These are phyloP conservation scores for Kodamaea laetipori DNA, from an alignment of 805 yeast genomes.

Conservation along the genomic window DNA sequence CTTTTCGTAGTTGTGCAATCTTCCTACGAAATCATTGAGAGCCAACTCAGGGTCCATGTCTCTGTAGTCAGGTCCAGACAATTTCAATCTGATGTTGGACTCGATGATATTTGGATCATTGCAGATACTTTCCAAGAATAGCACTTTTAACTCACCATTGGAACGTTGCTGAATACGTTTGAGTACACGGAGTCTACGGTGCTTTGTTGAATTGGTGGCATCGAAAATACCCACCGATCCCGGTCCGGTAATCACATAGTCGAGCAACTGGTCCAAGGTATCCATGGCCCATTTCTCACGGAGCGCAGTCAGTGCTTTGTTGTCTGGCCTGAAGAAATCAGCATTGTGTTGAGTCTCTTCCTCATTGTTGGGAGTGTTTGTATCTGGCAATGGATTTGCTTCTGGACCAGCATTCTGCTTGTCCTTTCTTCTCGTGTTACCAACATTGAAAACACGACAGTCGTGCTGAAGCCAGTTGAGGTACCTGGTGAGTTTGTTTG, in stretches of 20 bases:
- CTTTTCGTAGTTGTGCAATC: slow-evolving; percentile 79
- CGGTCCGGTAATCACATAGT: slow-evolving; percentile 73
- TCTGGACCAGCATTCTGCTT: slow-evolving; percentile 69
- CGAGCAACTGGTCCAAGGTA: slow-evolving; percentile 79
- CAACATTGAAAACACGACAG: slow-evolving; percentile 90
- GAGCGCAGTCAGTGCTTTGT: slow-evolving; percentile 59
- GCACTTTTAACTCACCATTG: slow-evolving; percentile 67
- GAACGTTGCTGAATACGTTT: slow-evolving; percentile 57
- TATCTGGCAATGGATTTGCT: slow-evolving; percentile 54
- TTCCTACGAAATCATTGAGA: slow-evolving; percentile 74
- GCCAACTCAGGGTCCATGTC: slow-evolving; percentile 83
- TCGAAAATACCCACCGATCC: slow-evolving; percentile 94
- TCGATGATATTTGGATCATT: slow-evolving; percentile 78
- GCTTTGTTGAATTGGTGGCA: slow-evolving; percentile 76
- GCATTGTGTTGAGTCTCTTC: slow-evolving; percentile 60
- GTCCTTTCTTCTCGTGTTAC: slow-evolving; percentile 86
- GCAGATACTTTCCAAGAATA: slow-evolving; percentile 86
- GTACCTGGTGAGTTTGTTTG: slow-evolving; percentile 87
- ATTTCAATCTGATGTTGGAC: slow-evolving; percentile 78
- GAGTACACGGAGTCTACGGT: slow-evolving; percentile 61
- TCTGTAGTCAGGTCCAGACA: slow-evolving; percentile 90
- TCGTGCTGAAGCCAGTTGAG: slow-evolving; percentile 93
- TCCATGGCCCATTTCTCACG: slow-evolving; percentile 97
- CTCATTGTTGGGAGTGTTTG: slow-evolving; percentile 37
- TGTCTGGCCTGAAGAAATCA: slow-evolving; percentile 81